These are phyloP conservation scores for Cornus florida DNA, from an alignment of 148 eudicot genomes.

Conservation along the genomic window DNA sequence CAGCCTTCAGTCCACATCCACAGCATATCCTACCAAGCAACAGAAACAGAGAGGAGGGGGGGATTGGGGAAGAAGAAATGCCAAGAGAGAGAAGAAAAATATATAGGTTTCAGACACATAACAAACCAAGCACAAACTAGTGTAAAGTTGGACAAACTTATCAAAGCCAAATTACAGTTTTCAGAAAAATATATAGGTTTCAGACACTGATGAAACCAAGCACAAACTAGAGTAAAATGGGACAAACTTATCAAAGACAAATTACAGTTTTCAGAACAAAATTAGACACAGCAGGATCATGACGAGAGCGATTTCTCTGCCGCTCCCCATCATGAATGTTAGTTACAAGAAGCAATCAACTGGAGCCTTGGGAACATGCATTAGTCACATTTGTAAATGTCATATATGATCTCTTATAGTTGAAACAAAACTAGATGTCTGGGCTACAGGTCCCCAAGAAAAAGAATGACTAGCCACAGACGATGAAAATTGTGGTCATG, in stretches of 20 bases:
- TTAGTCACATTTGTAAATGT: background rate
- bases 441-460: background rate
- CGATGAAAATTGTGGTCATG: background rate
- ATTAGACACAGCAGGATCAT: background rate
- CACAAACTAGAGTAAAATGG: background rate
- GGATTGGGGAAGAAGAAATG: background rate
- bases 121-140: background rate
- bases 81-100: background rate
- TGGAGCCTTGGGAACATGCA: background rate
- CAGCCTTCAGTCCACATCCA: slow-evolving; percentile 23
- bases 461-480: background rate
- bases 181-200: background rate
- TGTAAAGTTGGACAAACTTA: background rate
- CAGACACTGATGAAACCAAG: slow-evolving; percentile 17
- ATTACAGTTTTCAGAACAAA: background rate
- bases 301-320: background rate
- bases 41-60: slow-evolving; percentile 1
- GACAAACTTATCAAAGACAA: background rate
- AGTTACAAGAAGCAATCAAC: background rate
- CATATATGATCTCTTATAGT: background rate
- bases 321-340: background rate
- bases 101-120: slow-evolving; percentile 8
- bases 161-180: background rate
- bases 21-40: slow-evolving; percentile 23
- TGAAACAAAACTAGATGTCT: background rate